Evolutionary conservation across 2,329 filamentous ascomycete species (phyloP).

Genomic region (Trematosphaeria pertusa): DNA sequence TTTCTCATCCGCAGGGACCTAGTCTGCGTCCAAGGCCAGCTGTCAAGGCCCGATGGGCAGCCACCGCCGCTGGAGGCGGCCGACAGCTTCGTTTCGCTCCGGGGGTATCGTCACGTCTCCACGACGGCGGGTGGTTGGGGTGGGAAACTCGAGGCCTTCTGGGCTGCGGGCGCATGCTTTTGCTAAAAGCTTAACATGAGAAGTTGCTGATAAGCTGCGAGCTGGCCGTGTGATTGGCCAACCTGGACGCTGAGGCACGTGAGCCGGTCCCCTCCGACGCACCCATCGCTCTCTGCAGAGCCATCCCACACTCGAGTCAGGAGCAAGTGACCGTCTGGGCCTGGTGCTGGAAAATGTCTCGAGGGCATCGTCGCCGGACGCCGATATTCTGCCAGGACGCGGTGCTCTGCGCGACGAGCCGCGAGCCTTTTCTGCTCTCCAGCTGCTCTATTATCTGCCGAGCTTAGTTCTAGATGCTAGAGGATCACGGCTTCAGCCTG

Average conservation of each 20-base stretch:
- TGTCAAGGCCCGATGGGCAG: slow-evolving; percentile 10
- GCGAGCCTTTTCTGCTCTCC: too few relatives aligned
- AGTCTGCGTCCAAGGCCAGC: slow-evolving; percentile 24
- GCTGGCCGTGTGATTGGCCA: slow-evolving; percentile 31
- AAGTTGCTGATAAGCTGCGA: slow-evolving; percentile 33
- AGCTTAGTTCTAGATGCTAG: too few relatives aligned
- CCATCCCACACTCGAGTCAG: slow-evolving; percentile 28
- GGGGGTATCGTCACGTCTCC: slow-evolving; percentile 29
- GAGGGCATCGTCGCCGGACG: slow-evolving; percentile 31
- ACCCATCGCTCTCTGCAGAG: slow-evolving; percentile 6
- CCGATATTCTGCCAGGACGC: slow-evolving; percentile 21
- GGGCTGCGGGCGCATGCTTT: slow-evolving; percentile 28
- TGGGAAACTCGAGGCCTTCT: slow-evolving; percentile 17
- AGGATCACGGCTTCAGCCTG: too few relatives aligned
- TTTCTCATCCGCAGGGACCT: slow-evolving; percentile 24
- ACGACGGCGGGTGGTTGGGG: slow-evolving; percentile 25
- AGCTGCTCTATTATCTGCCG: too few relatives aligned
- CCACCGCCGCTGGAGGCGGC: slow-evolving; percentile 36
- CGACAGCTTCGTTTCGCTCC: slow-evolving; percentile 38
- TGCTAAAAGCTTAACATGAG: slow-evolving; percentile 36
- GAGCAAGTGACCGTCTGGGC: slow-evolving; percentile 11
- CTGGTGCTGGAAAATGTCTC: slow-evolving; percentile 13
- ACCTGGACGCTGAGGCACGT: slow-evolving; percentile 21
- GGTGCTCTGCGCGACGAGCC: slow-evolving; percentile 15
- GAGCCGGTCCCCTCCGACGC: slow-evolving; percentile 40